Conservation (phyloP, 2,329 filamentous ascomycete genomes). For the Sporothrix brunneoviolacea region DNA sequence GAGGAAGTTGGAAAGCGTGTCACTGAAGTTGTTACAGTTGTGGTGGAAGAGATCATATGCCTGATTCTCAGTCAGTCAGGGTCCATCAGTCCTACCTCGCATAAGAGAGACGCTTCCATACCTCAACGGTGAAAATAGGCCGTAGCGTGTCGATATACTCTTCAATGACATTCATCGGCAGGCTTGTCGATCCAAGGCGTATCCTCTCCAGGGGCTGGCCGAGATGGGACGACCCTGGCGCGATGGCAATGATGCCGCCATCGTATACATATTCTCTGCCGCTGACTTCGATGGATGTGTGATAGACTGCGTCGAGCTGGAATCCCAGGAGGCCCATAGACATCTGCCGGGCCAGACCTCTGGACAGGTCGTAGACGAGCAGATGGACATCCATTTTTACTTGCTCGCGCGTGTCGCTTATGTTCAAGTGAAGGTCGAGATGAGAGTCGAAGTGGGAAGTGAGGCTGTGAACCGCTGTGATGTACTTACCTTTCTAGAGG, state of each 20-base stretch:
- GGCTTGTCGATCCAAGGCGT: conserved; percentile 65
- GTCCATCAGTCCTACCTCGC: conserved; percentile 30
- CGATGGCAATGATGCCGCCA: conserved; percentile 74
- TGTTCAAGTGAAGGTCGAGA: too few species aligned
- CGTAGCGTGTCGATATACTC: conserved; percentile 84
- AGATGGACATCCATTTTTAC: conserved; percentile 64
- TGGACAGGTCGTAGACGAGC: conserved; percentile 72
- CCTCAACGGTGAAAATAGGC: conserved; percentile 74
- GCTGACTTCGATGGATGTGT: conserved; percentile 81
- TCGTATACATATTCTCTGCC: conserved; percentile 90
- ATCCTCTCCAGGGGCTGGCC: conserved; percentile 74
- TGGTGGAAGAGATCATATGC: conserved; percentile 85
- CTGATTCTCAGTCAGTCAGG: conserved; percentile 39
- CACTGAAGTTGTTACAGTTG: conserved; percentile 97
- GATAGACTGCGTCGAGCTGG: conserved; percentile 85
- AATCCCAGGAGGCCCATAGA: conserved; percentile 48
- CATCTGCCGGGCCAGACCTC: conserved; percentile 49
- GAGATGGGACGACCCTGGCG: conserved; percentile 78
- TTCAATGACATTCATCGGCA: conserved; percentile 73
- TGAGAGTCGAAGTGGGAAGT: too few species aligned
- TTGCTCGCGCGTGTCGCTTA: too few species aligned
- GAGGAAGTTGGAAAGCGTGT: conserved; percentile 85
- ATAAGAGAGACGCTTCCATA: too few species aligned
- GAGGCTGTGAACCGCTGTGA: too few species aligned
- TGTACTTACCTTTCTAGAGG: too few species aligned